Percentiles rank a stretch among this genome's conserved stretches.
Evolutionary conservation across 1,139 yeast genomes (phyloP).

Genomic region (Magnusiomyces ingens): DNA sequence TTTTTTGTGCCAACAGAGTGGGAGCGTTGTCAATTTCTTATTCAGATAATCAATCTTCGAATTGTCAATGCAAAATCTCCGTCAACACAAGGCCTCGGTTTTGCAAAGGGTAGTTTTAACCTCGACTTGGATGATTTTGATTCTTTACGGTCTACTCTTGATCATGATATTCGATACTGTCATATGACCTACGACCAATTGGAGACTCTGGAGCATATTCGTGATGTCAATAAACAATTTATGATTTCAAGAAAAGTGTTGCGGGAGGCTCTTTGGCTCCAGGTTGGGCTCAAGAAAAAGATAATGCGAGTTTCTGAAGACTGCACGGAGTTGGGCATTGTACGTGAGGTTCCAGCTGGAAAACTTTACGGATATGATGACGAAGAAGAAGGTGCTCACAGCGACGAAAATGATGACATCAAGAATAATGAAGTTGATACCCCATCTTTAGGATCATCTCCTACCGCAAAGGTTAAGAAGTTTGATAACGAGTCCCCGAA

Average conservation of each 20-base stretch:
- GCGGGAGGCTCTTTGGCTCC: conserved; percentile 44
- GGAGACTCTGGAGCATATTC: conserved; percentile 37
- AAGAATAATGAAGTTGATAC: neutral
- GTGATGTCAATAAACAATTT: conserved; percentile 33
- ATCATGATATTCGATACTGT: conserved; percentile 40
- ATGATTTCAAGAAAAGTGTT: conserved; percentile 36
- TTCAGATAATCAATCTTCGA: conserved; percentile 35
- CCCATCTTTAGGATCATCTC: neutral
- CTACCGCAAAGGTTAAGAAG: neutral
- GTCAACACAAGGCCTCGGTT: neutral
- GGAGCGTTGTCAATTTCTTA: conserved; percentile 44
- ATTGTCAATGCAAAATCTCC: neutral
- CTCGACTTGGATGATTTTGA: conserved; percentile 11
- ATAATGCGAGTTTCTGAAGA: conserved; percentile 26
- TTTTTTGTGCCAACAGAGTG: conserved; percentile 48
- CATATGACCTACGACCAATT: conserved; percentile 43
- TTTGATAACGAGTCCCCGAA: neutral
- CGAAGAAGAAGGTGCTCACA: neutral
- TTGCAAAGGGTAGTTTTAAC: neutral
- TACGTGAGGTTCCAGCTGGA: conserved; percentile 14
- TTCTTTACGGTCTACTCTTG: conserved; percentile 33
- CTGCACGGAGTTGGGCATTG: conserved; percentile 16
- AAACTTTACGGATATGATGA: conserved; percentile 3
- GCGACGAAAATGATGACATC: conserved; percentile 1
- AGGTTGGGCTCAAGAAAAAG: conserved; percentile 37